Percentiles rank a stretch among this genome's conserved stretches.
Evolutionary conservation across 805 yeast genomes (phyloP).

Genomic region (Cyberlindnera euphorbiiphila): DNA sequence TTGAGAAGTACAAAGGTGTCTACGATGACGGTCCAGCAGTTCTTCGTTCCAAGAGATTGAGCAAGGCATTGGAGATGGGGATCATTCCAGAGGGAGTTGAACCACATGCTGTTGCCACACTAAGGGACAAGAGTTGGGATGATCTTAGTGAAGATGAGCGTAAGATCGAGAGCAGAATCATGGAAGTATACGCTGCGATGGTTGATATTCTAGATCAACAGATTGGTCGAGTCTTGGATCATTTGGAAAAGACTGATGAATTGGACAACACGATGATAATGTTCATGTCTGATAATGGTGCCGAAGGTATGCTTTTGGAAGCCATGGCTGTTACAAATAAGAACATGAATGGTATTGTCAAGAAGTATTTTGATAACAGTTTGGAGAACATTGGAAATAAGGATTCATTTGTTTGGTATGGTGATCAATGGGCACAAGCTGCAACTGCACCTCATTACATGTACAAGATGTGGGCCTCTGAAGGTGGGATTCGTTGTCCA

Average conservation of each 20-base stretch:
- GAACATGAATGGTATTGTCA: slow-evolving; percentile 21
- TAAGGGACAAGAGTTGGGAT: slow-evolving; percentile 39
- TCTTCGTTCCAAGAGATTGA: slow-evolving; percentile 37
- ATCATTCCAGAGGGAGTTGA: slow-evolving; percentile 40
- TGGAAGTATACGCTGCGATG: slow-evolving; percentile 64
- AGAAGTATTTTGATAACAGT: slow-evolving; percentile 38
- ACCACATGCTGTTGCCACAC: slow-evolving; percentile 42
- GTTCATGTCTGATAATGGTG: slow-evolving; percentile 64
- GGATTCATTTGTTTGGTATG: slow-evolving; percentile 48
- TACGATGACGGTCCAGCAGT: slow-evolving; percentile 48
- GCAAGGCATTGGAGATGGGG: slow-evolving; percentile 41
- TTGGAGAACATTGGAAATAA: slow-evolving; percentile 45
- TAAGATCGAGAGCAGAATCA: slow-evolving; percentile 37
- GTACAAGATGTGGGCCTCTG: slow-evolving; percentile 55
- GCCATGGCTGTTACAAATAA: slow-evolving; percentile 42
- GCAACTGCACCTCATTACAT: slow-evolving; percentile 53
- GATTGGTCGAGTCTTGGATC: slow-evolving; percentile 45
- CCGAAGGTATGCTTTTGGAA: slow-evolving; percentile 57
- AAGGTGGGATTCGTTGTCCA: slow-evolving; percentile 60
- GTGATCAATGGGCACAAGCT: slow-evolving; percentile 61
- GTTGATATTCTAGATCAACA: slow-evolving; percentile 51
- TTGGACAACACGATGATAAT: slow-evolving; percentile 52
- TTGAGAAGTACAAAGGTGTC: slow-evolving; percentile 44
- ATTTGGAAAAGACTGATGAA: slow-evolving; percentile 40
- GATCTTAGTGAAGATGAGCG: slow-evolving; percentile 38